These are phyloP conservation scores for Cystofilobasidium bisporidii DNA, from an alignment of 768 basidiomycete genomes.

Conservation along the genomic window DNA sequence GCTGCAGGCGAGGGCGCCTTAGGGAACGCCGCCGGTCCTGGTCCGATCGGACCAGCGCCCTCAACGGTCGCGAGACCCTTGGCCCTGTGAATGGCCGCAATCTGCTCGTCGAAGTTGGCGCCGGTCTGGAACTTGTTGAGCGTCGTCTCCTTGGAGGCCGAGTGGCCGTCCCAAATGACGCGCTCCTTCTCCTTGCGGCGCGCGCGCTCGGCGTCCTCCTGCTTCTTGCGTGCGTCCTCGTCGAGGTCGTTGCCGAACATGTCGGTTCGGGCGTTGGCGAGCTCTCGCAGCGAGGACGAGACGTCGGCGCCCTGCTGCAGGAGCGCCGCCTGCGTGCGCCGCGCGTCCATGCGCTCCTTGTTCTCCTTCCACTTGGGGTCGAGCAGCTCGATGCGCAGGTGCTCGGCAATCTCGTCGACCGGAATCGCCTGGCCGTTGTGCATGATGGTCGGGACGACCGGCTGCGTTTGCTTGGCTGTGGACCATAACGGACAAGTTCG, in stretches of 20 bases:
- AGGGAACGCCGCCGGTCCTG: constrained; percentile 22
- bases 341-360: constrained; percentile 74
- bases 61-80: constrained; percentile 59
- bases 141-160: constrained; percentile 81
- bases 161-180: constrained; percentile 98
- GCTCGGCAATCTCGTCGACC: constrained; percentile 89
- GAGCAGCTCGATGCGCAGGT: constrained; percentile 94
- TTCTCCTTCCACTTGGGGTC: constrained; percentile 98
- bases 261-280: constrained; percentile 92
- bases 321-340: constrained; percentile 54
- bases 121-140: constrained; percentile 86
- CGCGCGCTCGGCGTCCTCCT: constrained; percentile 74
- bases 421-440: constrained; percentile 95
- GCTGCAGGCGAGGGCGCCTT: constrained; percentile 17
- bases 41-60: constrained; percentile 31
- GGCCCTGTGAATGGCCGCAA: constrained; percentile 87
- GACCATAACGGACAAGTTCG: not conserved
- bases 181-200: constrained; percentile 82
- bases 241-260: constrained; percentile 92
- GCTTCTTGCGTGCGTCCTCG: constrained; percentile 63
- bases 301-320: constrained; percentile 62
- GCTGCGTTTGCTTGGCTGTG: constrained; percentile 43
- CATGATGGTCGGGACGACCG: constrained; percentile 56
- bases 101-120: constrained; percentile 95
- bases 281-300: constrained; percentile 78